Evolutionary conservation across 163 green algal genomes (phyloP).

Genomic region (Scenedesmus sp.): DNA sequence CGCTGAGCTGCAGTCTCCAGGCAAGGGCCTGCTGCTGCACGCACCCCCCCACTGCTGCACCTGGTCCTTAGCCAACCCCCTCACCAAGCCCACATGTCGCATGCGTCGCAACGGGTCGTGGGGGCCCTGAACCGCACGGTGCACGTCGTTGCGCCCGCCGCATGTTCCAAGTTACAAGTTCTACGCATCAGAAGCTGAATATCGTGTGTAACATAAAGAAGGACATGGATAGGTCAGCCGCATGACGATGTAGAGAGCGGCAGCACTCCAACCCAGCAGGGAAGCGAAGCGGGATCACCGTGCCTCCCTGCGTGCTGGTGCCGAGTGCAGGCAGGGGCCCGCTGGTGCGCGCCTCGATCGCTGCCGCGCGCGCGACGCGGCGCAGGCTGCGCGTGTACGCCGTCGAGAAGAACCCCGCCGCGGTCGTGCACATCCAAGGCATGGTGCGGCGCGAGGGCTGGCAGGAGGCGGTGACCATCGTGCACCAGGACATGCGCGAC

Average conservation of each 20-base stretch:
- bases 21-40: not conserved
- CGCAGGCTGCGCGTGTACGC: constrained; percentile 88
- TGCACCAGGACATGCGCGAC: constrained; percentile 90
- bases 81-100: too few relatives aligned
- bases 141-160: too few relatives aligned
- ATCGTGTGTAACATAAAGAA: too few relatives aligned
- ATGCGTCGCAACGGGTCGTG: too few relatives aligned
- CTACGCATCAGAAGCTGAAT: too few relatives aligned
- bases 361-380: constrained; percentile 69
- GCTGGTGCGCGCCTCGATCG: constrained; percentile 89
- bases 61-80: too few relatives aligned
- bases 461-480: constrained; percentile 77
- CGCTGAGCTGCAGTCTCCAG: constrained; percentile 58
- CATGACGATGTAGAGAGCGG: not conserved
- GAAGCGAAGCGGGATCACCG: too few relatives aligned
- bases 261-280: too few relatives aligned
- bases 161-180: too few relatives aligned
- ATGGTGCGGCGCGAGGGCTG: constrained; percentile 72
- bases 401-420: constrained; percentile 99
- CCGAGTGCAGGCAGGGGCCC: constrained; percentile 88
- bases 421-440: constrained; percentile 82
- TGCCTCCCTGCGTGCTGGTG: too few relatives aligned
- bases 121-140: too few relatives aligned
- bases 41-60: not conserved
- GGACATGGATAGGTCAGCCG: too few relatives aligned